Percentiles rank a stretch among this genome's conserved stretches.
Conservation (phyloP, 2,329 filamentous ascomycete genomes). For the Fusarium denticulatum region DNA sequence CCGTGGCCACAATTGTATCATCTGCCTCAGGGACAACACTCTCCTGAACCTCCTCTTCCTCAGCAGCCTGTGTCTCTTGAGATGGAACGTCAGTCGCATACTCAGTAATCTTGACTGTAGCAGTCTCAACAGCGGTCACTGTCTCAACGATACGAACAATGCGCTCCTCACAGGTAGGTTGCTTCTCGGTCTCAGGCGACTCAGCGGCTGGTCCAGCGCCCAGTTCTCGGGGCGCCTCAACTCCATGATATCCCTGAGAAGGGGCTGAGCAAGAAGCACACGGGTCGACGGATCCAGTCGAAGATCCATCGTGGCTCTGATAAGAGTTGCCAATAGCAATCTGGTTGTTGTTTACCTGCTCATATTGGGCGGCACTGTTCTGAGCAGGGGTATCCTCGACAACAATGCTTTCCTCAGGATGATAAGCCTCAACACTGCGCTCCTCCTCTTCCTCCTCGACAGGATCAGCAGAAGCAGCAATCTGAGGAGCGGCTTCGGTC, state of each 20-base stretch:
- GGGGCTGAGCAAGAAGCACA: conserved; percentile 36
- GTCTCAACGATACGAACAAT: conserved; percentile 44
- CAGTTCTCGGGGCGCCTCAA: not conserved
- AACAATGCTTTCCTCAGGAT: conserved; percentile 16
- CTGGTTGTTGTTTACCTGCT: not conserved
- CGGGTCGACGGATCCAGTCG: conserved; percentile 28
- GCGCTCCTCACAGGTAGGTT: conserved; percentile 35
- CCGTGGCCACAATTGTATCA: not conserved
- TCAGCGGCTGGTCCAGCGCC: not conserved
- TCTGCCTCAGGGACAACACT: not conserved
- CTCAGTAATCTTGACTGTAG: conserved; percentile 44
- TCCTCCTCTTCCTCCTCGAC: conserved; percentile 14
- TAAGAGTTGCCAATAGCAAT: not conserved
- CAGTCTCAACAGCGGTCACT: conserved; percentile 48
- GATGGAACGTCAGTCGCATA: conserved; percentile 44
- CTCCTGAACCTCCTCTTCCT: conserved; percentile 7
- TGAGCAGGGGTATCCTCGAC: conserved; percentile 1
- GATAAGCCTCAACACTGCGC: conserved; percentile 42
- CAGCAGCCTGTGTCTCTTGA: conserved; percentile 17
- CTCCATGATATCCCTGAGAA: not conserved
- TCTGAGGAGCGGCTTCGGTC: not conserved
- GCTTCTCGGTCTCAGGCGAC: conserved; percentile 34
- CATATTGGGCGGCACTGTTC: not conserved
- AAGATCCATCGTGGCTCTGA: not conserved
- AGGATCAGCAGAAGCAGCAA: conserved; percentile 14